Conservation (phyloP, 2,329 filamentous ascomycete genomes). For the Stenocarpella maydis region DNA sequence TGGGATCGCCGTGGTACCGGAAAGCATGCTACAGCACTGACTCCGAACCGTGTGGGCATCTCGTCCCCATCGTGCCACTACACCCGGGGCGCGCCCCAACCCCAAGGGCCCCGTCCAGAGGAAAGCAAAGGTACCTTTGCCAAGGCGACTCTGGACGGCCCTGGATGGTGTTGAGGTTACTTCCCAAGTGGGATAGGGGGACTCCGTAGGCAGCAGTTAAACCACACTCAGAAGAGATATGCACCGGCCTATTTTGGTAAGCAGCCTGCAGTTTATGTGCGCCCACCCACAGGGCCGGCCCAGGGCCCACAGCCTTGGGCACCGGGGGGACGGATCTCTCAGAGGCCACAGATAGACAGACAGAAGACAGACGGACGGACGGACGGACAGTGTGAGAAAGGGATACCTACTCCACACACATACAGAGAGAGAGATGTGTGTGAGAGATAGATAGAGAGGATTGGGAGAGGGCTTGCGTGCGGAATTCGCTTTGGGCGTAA, state of each 20-base stretch:
- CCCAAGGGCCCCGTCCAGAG: neutral
- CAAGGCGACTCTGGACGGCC: conserved; percentile 6
- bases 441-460: no score
- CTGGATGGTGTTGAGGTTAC: conserved; percentile 7
- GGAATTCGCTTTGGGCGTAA: conserved; percentile 16
- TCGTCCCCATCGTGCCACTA: neutral
- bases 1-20: conserved; percentile 18
- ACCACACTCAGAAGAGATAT: neutral
- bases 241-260: conserved; percentile 21
- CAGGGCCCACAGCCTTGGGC: conserved; percentile 22
- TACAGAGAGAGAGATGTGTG: neutral
- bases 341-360: neutral
- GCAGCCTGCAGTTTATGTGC: conserved; percentile 6
- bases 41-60: neutral
- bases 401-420: no score
- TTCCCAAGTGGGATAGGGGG: conserved; percentile 16
- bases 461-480: conserved; percentile 2
- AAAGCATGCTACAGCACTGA: conserved; percentile 24
- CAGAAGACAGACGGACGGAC: neutral
- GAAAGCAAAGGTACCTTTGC: neutral
- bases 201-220: conserved; percentile 16
- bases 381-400: neutral
- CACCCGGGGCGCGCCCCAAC: neutral
- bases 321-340: neutral
- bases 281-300: conserved; percentile 5